These are phyloP conservation scores for Colletotrichum sp. DNA, from an alignment of 2,329 filamentous ascomycete genomes.

Conservation along the genomic window DNA sequence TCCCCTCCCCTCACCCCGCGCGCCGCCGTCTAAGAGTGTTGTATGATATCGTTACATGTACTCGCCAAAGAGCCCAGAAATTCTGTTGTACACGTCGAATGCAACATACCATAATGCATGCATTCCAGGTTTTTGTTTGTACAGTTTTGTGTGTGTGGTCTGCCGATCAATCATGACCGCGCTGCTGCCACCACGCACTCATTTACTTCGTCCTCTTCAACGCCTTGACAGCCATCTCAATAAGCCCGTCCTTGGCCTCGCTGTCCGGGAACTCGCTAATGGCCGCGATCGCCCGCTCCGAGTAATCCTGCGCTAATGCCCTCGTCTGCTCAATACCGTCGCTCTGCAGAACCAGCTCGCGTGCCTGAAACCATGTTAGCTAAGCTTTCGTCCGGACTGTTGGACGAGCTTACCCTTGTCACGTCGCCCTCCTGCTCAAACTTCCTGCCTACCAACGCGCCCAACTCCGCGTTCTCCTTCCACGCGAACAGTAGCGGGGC, in stretches of 20 bases:
- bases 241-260: constrained; percentile 87
- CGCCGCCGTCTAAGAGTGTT: constrained; percentile 14
- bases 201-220: constrained; percentile 83
- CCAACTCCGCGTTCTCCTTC: constrained; percentile 86
- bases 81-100: constrained; percentile 19
- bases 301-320: constrained; percentile 88
- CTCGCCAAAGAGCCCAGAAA: constrained; percentile 9
- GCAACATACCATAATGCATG: constrained; percentile 16
- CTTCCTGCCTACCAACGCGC: constrained; percentile 88
- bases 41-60: constrained; percentile 23
- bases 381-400: constrained; percentile 1
- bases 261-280: constrained; percentile 88
- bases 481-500: constrained; percentile 95
- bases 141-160: not conserved
- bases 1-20: not conserved
- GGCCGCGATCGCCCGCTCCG: constrained; percentile 84
- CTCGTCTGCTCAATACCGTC: constrained; percentile 92
- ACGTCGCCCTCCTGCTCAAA: constrained; percentile 87
- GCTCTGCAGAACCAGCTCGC: constrained; percentile 81
- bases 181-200: not conserved
- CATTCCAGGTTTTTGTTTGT: constrained; percentile 10
- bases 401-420: constrained; percentile 64
- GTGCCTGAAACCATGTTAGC: constrained; percentile 64
- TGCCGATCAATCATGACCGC: not conserved
- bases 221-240: constrained; percentile 94